These are phyloP conservation scores for Starmerella riodocensis DNA, from an alignment of 805 yeast genomes.

Conservation along the genomic window DNA sequence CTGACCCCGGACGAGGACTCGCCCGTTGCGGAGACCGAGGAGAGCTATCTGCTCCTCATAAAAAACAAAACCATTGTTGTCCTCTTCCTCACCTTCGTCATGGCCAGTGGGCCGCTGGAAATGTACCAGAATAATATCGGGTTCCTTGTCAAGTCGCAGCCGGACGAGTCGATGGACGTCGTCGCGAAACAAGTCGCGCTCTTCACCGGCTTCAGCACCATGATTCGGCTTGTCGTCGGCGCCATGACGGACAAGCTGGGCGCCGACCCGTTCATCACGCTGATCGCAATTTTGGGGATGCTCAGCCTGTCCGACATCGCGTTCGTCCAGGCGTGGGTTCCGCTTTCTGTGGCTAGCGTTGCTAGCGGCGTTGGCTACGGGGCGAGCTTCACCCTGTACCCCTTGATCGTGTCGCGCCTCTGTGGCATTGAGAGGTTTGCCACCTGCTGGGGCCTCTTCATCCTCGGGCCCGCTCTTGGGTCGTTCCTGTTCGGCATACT, in stretches of 20 bases:
- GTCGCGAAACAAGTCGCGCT: constrained; percentile 36
- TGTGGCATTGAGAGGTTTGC: constrained; percentile 89
- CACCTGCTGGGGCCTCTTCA: constrained; percentile 81
- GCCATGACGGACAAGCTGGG: constrained; percentile 49
- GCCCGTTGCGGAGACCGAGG: background rate
- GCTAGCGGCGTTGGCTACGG: constrained; percentile 67
- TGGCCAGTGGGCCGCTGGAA: constrained; percentile 73
- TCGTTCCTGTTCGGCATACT: constrained; percentile 52
- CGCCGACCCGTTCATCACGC: constrained; percentile 23
- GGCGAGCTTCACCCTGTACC: constrained; percentile 71
- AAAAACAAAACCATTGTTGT: constrained; percentile 34
- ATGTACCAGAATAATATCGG: constrained; percentile 76
- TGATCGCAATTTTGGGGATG: constrained; percentile 25
- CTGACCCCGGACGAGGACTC: background rate
- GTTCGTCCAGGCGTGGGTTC: constrained; percentile 28
- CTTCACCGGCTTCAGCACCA: constrained; percentile 56
- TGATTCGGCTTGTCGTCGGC: constrained; percentile 55
- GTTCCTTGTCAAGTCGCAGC: constrained; percentile 40
- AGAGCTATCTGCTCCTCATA: constrained; percentile 21
- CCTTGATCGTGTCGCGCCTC: constrained; percentile 65
- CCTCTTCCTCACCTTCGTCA: constrained; percentile 47
- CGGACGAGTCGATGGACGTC: constrained; percentile 20
- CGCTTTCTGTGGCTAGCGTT: constrained; percentile 29
- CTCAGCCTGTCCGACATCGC: constrained; percentile 22
- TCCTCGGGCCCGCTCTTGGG: constrained; percentile 81